Evolutionary conservation across 106 monocot genomes (phyloP).

Genomic region (Dioscorea alata): DNA sequence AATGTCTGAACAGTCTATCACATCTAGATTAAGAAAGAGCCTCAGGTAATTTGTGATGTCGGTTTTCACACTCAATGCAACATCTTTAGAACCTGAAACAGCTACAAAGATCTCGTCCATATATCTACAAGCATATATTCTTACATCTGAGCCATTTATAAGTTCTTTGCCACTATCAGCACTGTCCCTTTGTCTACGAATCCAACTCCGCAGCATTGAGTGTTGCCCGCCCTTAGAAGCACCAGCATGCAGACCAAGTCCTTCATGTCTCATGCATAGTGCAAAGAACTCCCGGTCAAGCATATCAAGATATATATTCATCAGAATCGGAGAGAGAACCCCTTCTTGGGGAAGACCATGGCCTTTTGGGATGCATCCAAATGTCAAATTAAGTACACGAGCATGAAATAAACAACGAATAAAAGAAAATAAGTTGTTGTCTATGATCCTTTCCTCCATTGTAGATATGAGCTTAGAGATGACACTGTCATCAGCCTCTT

Average conservation of each 20-base stretch:
- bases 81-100: conserved; percentile 60
- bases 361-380: conserved; percentile 85
- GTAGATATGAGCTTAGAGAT: conserved; percentile 46
- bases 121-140: conserved; percentile 69
- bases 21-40: conserved; percentile 48
- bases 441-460: conserved; percentile 73
- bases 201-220: conserved; percentile 70
- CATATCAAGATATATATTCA: conserved; percentile 82
- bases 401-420: conserved; percentile 69
- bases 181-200: conserved; percentile 57
- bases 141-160: conserved; percentile 11
- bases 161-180: conserved; percentile 8
- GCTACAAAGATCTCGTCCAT: conserved; percentile 94
- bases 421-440: conserved; percentile 41
- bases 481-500: conserved; percentile 40
- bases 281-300: conserved; percentile 67
- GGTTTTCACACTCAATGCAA: conserved; percentile 41
- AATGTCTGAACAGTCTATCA: conserved; percentile 24
- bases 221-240: not conserved
- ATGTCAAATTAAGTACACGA: conserved; percentile 63
- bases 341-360: conserved; percentile 98
- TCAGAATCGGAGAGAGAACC: conserved; percentile 77
- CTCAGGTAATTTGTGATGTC: conserved; percentile 54
- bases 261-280: conserved; percentile 81
- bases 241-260: conserved; percentile 17